Evolutionary conservation across 1,139 yeast genomes (phyloP), one percentile per base, ranked within the genome.

Genomic region (Dujonia santamariae): DNA sequence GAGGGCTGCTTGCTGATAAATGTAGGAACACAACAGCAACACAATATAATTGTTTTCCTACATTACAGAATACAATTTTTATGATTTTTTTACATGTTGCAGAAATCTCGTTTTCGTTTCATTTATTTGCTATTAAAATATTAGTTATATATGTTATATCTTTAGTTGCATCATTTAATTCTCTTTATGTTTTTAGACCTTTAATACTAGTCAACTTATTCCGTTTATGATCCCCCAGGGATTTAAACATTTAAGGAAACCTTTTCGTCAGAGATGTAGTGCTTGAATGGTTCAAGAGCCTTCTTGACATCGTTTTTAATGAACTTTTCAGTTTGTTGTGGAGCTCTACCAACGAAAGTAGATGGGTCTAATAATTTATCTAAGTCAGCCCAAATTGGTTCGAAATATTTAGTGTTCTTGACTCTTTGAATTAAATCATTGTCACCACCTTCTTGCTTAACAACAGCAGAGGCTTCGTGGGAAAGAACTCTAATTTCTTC

Each of bases 261-360:
- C 45, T 68, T 72, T 52, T 81, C 87, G 34, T 68, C 61, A 48
- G 78, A 73, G 50, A 94, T 70, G 51, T 67, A 60, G 31, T 76
- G 57, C 53, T 75, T 62, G 63, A 74, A 84, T 32, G 90, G 88
- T 46, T 70, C 72, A 49, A 92, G 73, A 28, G 97, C 97, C 48
- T 80, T 67, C 38, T 81, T 83, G 40, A 94, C 97, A 44, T 90
- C 95, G 40, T 76, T 77, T 42, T 78, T 76, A 49, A 92, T 82
- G 56, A 92, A 92, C 67, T 90, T 90, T 59, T 85, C 96, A 39
- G 96, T 87, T 69, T 92, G 99, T 65, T 90, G 85, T 31, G 98
- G 97, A 40, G 99, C 98, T 63, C 99, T 85, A 50, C 99, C 99
- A 34, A 90, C 95, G 59, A 92, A 92, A 23, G 99, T 92, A 18